A percentile compares a stretch with the other conserved stretches of the same genome.
Evolutionary conservation across 352 stramenopile species (phyloP).

Genomic region (Phytophthora cactorum): DNA sequence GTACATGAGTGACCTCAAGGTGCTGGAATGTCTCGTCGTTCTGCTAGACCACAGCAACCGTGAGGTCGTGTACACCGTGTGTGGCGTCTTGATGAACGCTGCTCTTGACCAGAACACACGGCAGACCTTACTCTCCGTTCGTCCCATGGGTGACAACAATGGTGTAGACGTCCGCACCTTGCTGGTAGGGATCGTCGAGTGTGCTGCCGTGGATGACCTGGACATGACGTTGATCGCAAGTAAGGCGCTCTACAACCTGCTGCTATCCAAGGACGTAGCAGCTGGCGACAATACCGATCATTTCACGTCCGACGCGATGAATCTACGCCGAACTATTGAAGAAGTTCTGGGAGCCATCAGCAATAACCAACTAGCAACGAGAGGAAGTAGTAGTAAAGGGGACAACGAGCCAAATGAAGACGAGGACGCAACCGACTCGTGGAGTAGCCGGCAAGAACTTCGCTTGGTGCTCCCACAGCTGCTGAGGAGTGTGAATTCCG

Average conservation of each 20-base stretch:
- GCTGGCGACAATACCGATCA: background rate
- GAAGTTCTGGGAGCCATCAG: conserved; percentile 36
- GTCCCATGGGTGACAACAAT: conserved; percentile 25
- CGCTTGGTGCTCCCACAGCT: conserved; percentile 53
- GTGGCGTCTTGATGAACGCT: conserved; percentile 87
- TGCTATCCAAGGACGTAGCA: conserved; percentile 37
- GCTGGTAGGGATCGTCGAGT: conserved; percentile 63
- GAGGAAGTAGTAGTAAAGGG: background rate
- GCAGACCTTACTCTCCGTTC: conserved; percentile 37
- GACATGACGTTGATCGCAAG: conserved; percentile 80
- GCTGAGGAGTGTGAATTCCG: conserved; percentile 34
- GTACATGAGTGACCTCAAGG: conserved; percentile 57
- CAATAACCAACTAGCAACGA: background rate
- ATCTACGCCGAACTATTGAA: conserved; percentile 37
- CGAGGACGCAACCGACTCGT: conserved; percentile 6
- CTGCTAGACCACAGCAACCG: conserved; percentile 80
- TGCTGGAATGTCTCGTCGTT: conserved; percentile 74
- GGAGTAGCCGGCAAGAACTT: conserved; percentile 40
- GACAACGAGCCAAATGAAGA: conserved; percentile 12
- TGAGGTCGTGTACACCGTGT: conserved; percentile 83
- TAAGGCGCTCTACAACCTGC: conserved; percentile 88
- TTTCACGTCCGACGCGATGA: conserved; percentile 12
- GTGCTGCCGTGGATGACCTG: conserved; percentile 61
- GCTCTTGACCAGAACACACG: conserved; percentile 59
- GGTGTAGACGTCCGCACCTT: conserved; percentile 45